phyloP scores from a whole-genome alignment of 768 basidiomycete genomes.

The Strobilomyces confusus region DNA sequence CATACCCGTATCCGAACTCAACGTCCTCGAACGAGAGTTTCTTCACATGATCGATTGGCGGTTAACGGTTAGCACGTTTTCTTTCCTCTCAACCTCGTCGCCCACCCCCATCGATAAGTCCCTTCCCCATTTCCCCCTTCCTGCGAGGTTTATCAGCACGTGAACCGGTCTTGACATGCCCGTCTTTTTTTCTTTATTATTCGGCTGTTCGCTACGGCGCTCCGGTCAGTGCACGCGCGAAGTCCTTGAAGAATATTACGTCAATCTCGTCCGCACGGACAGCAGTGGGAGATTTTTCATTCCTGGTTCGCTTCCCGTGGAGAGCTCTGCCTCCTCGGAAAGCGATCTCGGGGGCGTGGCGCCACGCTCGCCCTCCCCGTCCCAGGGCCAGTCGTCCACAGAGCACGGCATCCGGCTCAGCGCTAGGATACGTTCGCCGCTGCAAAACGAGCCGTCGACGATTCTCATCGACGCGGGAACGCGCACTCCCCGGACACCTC shows the following conservation, averaged over 20 bases:
- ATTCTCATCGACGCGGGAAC: constrained; percentile 37
- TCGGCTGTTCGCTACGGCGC: constrained; percentile 2
- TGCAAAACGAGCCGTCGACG: constrained; percentile 34
- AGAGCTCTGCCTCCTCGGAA: constrained; percentile 43
- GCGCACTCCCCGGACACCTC: constrained; percentile 40
- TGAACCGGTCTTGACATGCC: constrained; percentile 20
- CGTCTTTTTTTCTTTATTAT: constrained; percentile 1
- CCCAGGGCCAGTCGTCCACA: constrained; percentile 19
- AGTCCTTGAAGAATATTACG: constrained; percentile 88
- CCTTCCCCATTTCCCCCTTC: neutral
- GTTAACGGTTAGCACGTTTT: constrained; percentile 70
- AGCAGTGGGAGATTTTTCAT: constrained; percentile 56
- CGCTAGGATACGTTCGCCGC: constrained; percentile 19
- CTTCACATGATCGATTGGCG: constrained; percentile 90
- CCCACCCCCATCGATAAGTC: constrained; percentile 6
- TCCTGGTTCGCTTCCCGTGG: constrained; percentile 38
- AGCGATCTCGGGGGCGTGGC: constrained; percentile 52
- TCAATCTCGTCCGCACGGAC: constrained; percentile 87
- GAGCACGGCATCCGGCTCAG: constrained; percentile 22
- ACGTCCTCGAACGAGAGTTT: constrained; percentile 93
- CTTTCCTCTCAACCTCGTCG: constrained; percentile 5
- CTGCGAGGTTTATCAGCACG: constrained; percentile 5
- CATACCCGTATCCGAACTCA: constrained; percentile 86
- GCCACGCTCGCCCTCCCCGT: constrained; percentile 53
- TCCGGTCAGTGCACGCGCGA: constrained; percentile 76